Evolutionary conservation across 768 basidiomycete species (phyloP).

Genomic region (Calocybe indica): DNA sequence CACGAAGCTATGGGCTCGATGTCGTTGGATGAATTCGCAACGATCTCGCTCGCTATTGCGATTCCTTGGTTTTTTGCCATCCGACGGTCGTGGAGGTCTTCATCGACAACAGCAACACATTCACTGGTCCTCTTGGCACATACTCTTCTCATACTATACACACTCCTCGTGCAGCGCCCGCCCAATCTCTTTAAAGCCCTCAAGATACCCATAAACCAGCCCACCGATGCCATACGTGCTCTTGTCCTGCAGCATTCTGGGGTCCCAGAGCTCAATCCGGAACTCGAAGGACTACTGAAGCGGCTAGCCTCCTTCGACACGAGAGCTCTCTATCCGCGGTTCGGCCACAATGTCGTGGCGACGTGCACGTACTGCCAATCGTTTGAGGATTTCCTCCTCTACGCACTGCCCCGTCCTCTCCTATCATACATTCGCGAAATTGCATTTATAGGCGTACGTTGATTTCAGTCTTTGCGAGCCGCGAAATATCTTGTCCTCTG

Average conservation of each 20-base stretch:
- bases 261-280: constrained; percentile 33
- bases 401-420: constrained; percentile 46
- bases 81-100: constrained; percentile 8
- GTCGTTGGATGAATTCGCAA: constrained; percentile 1
- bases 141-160: constrained; percentile 43
- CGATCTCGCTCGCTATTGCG: constrained; percentile 10
- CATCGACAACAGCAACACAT: constrained; percentile 15
- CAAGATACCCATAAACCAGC: constrained; percentile 46
- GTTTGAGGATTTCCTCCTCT: constrained; percentile 53
- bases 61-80: constrained; percentile 14
- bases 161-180: constrained; percentile 41
- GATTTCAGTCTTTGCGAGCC: background rate
- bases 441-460: constrained; percentile 42
- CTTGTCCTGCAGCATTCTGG: constrained; percentile 36
- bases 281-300: constrained; percentile 47
- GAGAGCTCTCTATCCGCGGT: constrained; percentile 55
- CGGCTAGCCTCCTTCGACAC: constrained; percentile 52
- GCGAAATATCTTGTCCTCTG: no score
- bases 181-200: constrained; percentile 58
- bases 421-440: constrained; percentile 57
- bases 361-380: constrained; percentile 64
- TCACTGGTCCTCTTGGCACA: constrained; percentile 42
- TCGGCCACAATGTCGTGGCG: constrained; percentile 61
- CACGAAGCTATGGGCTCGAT: no score
- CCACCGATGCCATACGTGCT: constrained; percentile 45